These are phyloP conservation scores for Xylaria digitata DNA, from an alignment of 2,329 filamentous ascomycete species.

Conservation along the genomic window DNA sequence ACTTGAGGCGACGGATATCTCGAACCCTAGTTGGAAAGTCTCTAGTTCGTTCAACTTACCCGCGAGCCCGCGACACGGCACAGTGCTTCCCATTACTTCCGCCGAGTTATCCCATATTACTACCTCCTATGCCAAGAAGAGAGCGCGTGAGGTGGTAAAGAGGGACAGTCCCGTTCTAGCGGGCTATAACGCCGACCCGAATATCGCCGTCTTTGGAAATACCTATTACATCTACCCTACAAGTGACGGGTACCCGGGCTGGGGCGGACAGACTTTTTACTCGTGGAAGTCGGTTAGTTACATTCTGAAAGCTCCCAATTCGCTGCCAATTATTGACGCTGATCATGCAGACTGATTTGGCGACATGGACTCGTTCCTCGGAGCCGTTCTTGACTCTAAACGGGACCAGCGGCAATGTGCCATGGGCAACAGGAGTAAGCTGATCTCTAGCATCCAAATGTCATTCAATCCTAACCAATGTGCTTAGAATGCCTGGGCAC, in stretches of 20 bases:
- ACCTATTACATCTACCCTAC: conserved; percentile 62
- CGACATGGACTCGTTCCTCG: conserved; percentile 55
- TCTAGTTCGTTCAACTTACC: conserved; percentile 60
- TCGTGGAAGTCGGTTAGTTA: conserved; percentile 56
- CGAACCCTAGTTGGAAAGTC: conserved; percentile 61
- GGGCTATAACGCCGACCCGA: conserved; percentile 51
- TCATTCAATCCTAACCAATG: not conserved
- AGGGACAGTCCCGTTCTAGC: conserved; percentile 51
- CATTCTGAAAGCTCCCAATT: not conserved
- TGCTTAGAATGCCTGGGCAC: conserved; percentile 69
- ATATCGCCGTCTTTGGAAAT: conserved; percentile 51
- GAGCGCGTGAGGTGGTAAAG: conserved; percentile 10
- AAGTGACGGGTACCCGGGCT: conserved; percentile 58
- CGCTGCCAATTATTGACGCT: not conserved
- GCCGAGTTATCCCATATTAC: conserved; percentile 55
- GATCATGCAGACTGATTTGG: conserved; percentile 50
- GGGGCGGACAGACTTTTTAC: conserved; percentile 61
- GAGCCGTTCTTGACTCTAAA: conserved; percentile 59
- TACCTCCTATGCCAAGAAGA: conserved; percentile 31
- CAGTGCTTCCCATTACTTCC: conserved; percentile 63
- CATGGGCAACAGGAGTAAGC: conserved; percentile 68
- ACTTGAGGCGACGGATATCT: conserved; percentile 61
- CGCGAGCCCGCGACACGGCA: conserved; percentile 63
- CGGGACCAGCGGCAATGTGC: conserved; percentile 63
- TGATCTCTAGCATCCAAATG: not conserved